These are phyloP conservation scores for Cerioporus squamosus DNA, from an alignment of 1,284 basidiomycete genomes.

Conservation along the genomic window DNA sequence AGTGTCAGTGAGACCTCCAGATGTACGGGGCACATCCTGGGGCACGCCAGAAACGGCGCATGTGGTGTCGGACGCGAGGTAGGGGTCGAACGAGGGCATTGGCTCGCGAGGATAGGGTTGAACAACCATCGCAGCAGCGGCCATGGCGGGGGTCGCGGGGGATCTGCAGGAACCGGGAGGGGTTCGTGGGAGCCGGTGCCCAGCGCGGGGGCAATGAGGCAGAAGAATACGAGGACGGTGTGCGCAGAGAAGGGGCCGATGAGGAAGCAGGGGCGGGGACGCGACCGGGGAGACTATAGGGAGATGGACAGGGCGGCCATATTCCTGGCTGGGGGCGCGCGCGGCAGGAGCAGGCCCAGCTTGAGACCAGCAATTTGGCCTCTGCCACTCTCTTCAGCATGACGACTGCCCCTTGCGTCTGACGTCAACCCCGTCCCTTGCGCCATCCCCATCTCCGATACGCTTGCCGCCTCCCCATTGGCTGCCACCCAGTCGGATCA, in stretches of 20 bases:
- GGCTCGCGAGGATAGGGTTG: background rate
- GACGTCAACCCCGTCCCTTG: too few relatives aligned
- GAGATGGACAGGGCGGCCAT: background rate
- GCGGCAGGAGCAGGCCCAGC: background rate
- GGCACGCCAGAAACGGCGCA: background rate
- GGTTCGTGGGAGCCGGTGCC: constrained; percentile 1
- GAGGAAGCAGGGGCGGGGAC: too few relatives aligned
- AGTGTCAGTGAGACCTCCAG: too few relatives aligned
- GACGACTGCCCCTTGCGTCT: constrained; percentile 4
- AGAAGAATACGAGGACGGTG: too few relatives aligned
- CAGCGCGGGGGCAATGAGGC: background rate
- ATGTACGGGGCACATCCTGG: background rate
- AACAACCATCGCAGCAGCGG: constrained; percentile 2
- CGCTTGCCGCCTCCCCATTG: background rate
- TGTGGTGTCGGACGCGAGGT: background rate
- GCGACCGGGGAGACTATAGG: constrained; percentile 1
- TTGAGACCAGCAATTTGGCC: background rate
- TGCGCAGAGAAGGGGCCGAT: background rate
- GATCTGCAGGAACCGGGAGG: constrained; percentile 20
- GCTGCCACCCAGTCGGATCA: too few relatives aligned
- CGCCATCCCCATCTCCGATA: constrained; percentile 1
- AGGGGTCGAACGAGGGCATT: constrained; percentile 2
- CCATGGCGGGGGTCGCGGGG: constrained; percentile 10
- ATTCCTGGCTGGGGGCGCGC: too few relatives aligned
- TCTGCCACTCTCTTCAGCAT: constrained; percentile 5